Evolutionary conservation across 2,329 filamentous ascomycete species (phyloP).

Genomic region (Aspergillus pseudoviridinutans): DNA sequence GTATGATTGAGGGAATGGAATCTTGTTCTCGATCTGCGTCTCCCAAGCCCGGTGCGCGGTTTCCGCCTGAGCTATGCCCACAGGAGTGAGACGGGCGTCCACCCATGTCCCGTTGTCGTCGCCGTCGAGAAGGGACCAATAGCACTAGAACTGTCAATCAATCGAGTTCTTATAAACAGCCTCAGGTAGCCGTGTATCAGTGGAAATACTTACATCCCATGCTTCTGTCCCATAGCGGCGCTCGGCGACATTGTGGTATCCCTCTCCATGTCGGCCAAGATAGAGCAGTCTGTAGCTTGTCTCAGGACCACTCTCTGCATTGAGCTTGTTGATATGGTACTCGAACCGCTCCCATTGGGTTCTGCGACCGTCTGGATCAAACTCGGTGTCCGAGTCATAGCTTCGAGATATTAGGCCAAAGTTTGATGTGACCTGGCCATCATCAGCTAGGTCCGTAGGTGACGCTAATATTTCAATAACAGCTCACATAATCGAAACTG

Average conservation of each 20-base stretch:
- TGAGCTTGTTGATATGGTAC: constrained; percentile 46
- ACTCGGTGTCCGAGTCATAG: constrained; percentile 40
- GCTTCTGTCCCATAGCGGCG: constrained; percentile 53
- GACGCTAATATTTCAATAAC: background rate
- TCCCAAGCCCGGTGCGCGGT: constrained; percentile 46
- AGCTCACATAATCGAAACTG: constrained; percentile 47
- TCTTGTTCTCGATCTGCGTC: constrained; percentile 43
- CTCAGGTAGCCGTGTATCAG: background rate
- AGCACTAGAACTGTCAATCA: constrained; percentile 36
- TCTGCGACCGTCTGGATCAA: constrained; percentile 27
- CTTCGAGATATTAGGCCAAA: constrained; percentile 48
- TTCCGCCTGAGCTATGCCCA: constrained; percentile 51
- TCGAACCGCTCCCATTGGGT: constrained; percentile 56
- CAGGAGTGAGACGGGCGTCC: constrained; percentile 55
- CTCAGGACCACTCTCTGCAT: constrained; percentile 32
- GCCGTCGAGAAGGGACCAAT: constrained; percentile 58
- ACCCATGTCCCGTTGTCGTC: constrained; percentile 54
- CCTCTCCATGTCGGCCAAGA: constrained; percentile 59
- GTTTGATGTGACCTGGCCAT: constrained; percentile 34
- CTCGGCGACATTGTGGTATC: constrained; percentile 60
- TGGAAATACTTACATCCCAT: constrained; percentile 51
- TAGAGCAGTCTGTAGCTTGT: constrained; percentile 55
- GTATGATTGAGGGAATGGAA: constrained; percentile 53
- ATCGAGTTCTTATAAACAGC: background rate
- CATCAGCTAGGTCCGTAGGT: constrained; percentile 1